Conservation (phyloP, 306 rosid genomes). For the Fragaria vesca region DNA sequence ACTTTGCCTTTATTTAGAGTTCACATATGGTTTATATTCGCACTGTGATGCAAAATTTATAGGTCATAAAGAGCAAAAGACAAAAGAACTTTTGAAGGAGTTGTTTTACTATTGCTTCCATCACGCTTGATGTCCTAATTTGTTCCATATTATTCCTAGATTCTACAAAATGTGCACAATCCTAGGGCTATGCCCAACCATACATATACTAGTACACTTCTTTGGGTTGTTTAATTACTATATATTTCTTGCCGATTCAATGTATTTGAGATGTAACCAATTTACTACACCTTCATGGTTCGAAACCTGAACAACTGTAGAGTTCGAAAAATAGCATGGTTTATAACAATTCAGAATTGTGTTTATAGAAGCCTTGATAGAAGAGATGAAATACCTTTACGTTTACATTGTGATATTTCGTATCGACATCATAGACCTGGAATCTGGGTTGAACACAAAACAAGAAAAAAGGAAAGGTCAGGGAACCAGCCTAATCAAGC, state of each 20-base stretch:
- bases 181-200: neutral
- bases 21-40: too few species aligned
- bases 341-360: neutral
- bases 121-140: neutral
- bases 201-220: neutral
- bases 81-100: too few species aligned
- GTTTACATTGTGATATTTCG: constrained; percentile 54
- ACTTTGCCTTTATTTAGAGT: neutral
- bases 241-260: neutral
- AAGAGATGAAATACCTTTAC: constrained; percentile 52
- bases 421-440: constrained; percentile 76
- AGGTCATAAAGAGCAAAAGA: too few species aligned
- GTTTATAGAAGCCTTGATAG: neutral
- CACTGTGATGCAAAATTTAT: too few species aligned
- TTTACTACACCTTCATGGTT: neutral
- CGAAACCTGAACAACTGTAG: neutral
- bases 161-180: neutral
- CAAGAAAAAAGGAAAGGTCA: constrained; percentile 3
- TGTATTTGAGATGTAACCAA: neutral
- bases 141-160: neutral
- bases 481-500: constrained; percentile 4
- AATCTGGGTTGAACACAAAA: constrained; percentile 48
- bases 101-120: too few species aligned
- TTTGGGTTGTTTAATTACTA: too few species aligned
- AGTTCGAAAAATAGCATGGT: neutral